Evolutionary conservation across 345 rosid species (phyloP), one percentile per base, ranked within the genome.

Genomic region (Hibiscus mutabilis): DNA sequence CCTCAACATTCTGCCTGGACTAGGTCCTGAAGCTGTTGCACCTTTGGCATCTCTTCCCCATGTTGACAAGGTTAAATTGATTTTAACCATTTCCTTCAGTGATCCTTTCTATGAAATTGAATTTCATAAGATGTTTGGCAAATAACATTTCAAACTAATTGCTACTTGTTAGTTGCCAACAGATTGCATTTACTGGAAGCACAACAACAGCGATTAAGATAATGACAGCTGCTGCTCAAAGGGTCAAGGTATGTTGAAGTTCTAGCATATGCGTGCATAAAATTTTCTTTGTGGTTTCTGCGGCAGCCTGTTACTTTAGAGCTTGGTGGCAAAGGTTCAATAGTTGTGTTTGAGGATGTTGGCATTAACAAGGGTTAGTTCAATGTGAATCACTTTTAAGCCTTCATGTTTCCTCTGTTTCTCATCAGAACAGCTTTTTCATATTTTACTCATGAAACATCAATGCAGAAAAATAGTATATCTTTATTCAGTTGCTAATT

Each of bases 121-220:
- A 53, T 53, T 61, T 31, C 46, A 61, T 61, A 6, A 16, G 44
- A 31, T 60, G 42, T 29, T 60, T 49, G 59, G 16, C 1, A 25
- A 7, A 37, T 7, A 44, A 44, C 49, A 37, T 12, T 12, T 64
- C 18, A 22, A 51, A 18, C 29, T 42, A 22, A 24, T 60, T 64
- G 75, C 70, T 78, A 27, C 76, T 27, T 22, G 25, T 68, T 77
- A 22, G 47, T 40, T 69, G 53, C 65, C 42, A 40, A 66, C 87
- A 92, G 98, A 73, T 95, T 71, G 92, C 93, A 31, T 90, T 92
- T 84, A 95, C 99, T 73, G 99, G 99, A 79, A 90, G 99, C 88
- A 76, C 89, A 55, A 82, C 81, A 47, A 95, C 98, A 5, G 99
- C 94, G 69, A 87, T 87, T 82, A 86, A 70, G 75, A 79, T 92